Conservation (phyloP, 2,329 filamentous ascomycete species). For the Huntiella abstrusa region DNA sequence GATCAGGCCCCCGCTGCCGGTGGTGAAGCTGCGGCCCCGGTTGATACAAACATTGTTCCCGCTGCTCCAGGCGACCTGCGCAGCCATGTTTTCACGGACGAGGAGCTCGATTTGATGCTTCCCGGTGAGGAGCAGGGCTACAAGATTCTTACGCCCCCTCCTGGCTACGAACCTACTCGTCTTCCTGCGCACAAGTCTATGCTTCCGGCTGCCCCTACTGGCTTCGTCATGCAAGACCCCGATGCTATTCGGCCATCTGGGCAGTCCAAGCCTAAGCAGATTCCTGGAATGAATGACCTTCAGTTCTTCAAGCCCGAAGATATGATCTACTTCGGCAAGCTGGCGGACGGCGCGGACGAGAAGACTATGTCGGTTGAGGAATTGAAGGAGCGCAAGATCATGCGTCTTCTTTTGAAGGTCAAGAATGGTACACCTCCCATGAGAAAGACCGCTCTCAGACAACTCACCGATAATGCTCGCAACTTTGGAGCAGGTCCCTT, state of each 20-base stretch:
- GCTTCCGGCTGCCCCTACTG: slow-evolving; percentile 48
- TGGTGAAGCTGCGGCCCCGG: slow-evolving; percentile 52
- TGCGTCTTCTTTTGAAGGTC: slow-evolving; percentile 89
- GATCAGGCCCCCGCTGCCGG: slow-evolving; percentile 74
- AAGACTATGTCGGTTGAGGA: slow-evolving; percentile 85
- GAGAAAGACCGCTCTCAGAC: slow-evolving; percentile 92
- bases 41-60: slow-evolving; percentile 32
- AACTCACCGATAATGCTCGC: slow-evolving; percentile 91
- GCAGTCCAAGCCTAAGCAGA: slow-evolving; percentile 85
- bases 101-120: slow-evolving; percentile 82
- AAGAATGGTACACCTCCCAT: slow-evolving; percentile 98
- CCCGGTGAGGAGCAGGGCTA: slow-evolving; percentile 80
- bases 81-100: slow-evolving; percentile 71
- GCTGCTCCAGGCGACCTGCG: slow-evolving; percentile 69
- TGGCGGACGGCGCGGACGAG: slow-evolving; percentile 86
- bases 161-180: slow-evolving; percentile 73
- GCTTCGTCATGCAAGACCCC: slow-evolving; percentile 96
- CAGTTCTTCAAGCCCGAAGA: slow-evolving; percentile 98
- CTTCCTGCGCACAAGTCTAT: slow-evolving; percentile 52
- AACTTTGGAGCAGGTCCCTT: slow-evolving; percentile 86
- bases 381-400: slow-evolving; percentile 94
- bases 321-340: slow-evolving; percentile 96
- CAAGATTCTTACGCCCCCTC: slow-evolving; percentile 75
- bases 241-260: slow-evolving; percentile 66
- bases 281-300: slow-evolving; percentile 84